phyloP scores from a whole-genome alignment of 2,329 filamentous ascomycete genomes.

The Aspergillus intermedius region DNA sequence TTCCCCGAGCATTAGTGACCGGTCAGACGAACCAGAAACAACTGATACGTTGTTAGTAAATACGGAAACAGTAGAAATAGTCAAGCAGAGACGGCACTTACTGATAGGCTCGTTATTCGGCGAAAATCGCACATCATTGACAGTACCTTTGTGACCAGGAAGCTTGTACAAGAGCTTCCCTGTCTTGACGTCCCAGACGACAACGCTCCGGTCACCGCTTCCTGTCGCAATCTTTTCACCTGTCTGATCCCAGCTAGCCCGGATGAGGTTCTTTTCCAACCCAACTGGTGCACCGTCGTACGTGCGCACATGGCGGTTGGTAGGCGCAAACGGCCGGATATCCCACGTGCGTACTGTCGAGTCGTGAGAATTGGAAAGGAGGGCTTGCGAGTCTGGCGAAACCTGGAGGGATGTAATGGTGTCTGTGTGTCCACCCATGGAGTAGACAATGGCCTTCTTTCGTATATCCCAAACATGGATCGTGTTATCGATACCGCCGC shows the following conservation, averaged over 20 bases:
- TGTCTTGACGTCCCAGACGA: slow-evolving; percentile 83
- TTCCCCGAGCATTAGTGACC: slow-evolving; percentile 76
- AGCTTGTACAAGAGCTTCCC: slow-evolving; percentile 91
- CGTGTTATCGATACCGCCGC: slow-evolving; percentile 92
- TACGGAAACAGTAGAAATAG: background rate
- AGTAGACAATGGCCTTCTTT: slow-evolving; percentile 82
- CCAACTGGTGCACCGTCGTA: slow-evolving; percentile 88
- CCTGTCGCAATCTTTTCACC: slow-evolving; percentile 85
- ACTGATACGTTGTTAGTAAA: slow-evolving; percentile 48
- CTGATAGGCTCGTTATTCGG: slow-evolving; percentile 78
- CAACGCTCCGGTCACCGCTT: slow-evolving; percentile 81
- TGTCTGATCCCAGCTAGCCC: slow-evolving; percentile 80
- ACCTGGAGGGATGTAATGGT: slow-evolving; percentile 84
- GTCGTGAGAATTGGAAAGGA: slow-evolving; percentile 90
- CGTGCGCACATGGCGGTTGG: slow-evolving; percentile 74
- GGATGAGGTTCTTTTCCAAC: slow-evolving; percentile 83
- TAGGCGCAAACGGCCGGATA: slow-evolving; percentile 85
- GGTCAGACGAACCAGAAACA: slow-evolving; percentile 83
- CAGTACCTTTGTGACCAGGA: slow-evolving; percentile 88
- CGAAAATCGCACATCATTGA: slow-evolving; percentile 90
- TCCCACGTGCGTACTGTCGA: slow-evolving; percentile 94
- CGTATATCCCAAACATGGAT: slow-evolving; percentile 96
- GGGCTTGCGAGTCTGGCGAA: slow-evolving; percentile 85
- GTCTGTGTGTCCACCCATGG: slow-evolving; percentile 82
- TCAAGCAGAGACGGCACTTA: slow-evolving; percentile 47